Percentiles rank a stretch among this genome's conserved stretches.
phyloP scores from a whole-genome alignment of 1,284 basidiomycete species.

The Malassezia sp. region DNA sequence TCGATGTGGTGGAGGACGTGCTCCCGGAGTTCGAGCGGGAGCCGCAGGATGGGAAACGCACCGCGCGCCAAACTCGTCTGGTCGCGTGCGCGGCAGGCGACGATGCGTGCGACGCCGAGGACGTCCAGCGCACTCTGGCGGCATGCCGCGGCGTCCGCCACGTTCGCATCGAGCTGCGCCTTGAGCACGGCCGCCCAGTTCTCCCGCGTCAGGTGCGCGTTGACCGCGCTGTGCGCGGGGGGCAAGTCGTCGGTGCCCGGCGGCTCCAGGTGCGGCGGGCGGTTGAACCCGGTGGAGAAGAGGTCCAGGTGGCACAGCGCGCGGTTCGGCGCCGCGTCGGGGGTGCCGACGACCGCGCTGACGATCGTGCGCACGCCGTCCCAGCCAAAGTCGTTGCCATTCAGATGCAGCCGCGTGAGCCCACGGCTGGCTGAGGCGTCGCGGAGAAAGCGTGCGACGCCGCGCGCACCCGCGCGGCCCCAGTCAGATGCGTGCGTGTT shows the following conservation, averaged over 20 bases:
- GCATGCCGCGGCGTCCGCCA: not conserved
- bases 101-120: slow-evolving; percentile 6
- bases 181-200: slow-evolving; percentile 3
- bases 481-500: slow-evolving; percentile 7
- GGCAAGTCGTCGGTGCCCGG: not conserved
- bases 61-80: not conserved
- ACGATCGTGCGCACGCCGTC: slow-evolving; percentile 12
- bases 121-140: not conserved
- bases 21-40: slow-evolving; percentile 8
- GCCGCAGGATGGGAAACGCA: slow-evolving; percentile 7
- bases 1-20: not conserved
- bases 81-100: slow-evolving; percentile 7
- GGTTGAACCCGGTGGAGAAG: slow-evolving; percentile 12
- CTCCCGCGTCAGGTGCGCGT: slow-evolving; percentile 1
- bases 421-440: slow-evolving; percentile 4
- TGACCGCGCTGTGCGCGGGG: not conserved
- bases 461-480: slow-evolving; percentile 2
- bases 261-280: not conserved
- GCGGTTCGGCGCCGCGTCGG: slow-evolving; percentile 10
- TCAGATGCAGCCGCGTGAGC: slow-evolving; percentile 7
- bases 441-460: slow-evolving; percentile 12
- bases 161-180: slow-evolving; percentile 8
- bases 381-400: slow-evolving; percentile 14
- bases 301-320: slow-evolving; percentile 9
- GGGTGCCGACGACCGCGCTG: slow-evolving; percentile 11